Evolutionary conservation across 352 stramenopile species (phyloP).

Genomic region (Phytopythium boreale): DNA sequence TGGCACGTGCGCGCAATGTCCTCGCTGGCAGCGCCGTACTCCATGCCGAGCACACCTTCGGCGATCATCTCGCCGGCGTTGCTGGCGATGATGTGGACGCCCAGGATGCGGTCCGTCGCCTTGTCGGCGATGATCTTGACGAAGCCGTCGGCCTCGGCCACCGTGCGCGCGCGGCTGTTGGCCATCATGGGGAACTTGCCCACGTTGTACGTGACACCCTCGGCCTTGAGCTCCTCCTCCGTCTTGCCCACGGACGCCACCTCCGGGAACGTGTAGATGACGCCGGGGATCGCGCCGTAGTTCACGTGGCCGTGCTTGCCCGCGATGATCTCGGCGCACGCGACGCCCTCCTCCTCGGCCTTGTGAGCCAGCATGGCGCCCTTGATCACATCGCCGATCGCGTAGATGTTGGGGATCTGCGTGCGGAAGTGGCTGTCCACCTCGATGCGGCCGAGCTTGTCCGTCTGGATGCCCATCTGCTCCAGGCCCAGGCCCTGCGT

Average conservation of each 20-base stretch:
- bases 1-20: constrained; percentile 99
- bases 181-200: constrained; percentile 98
- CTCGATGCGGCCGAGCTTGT: constrained; percentile 96
- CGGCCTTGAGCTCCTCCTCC: constrained; percentile 97
- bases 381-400: constrained; percentile 97
- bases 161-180: constrained; percentile 95
- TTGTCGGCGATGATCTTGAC: constrained; percentile 98
- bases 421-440: constrained; percentile 98
- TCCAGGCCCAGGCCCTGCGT: constrained; percentile 96
- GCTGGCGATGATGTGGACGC: constrained; percentile 98
- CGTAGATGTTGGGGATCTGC: constrained; percentile 92
- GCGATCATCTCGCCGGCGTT: constrained; percentile 99
- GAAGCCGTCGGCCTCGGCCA: constrained; percentile 93
- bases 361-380: constrained; percentile 99
- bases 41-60: constrained; percentile 97
- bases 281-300: constrained; percentile 98
- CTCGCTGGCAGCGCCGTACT: constrained; percentile 98
- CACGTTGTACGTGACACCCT: constrained; percentile 94
- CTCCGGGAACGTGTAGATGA: constrained; percentile 98
- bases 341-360: constrained; percentile 98
- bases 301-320: constrained; percentile 98
- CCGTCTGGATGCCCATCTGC: constrained; percentile 95
- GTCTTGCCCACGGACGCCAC: constrained; percentile 96
- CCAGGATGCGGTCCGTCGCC: constrained; percentile 97
- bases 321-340: constrained; percentile 96